These are phyloP conservation scores for Pecoramyces ruminantium DNA, from an alignment of 192 early-diverging fungal species.

Conservation along the genomic window DNA sequence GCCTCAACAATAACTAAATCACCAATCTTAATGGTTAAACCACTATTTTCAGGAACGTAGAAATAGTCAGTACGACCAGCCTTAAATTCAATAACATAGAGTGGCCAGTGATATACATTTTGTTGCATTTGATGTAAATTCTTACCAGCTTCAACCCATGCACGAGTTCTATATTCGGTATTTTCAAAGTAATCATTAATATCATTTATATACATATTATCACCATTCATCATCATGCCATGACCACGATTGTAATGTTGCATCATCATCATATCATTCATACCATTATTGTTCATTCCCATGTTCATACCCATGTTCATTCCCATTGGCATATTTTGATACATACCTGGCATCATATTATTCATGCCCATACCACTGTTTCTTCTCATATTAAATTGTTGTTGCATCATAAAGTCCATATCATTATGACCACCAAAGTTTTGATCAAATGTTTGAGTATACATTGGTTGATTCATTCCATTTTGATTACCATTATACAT, in stretches of 20 bases:
- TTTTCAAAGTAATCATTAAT: constrained; percentile 55
- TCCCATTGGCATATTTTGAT: not conserved
- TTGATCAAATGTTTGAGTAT: not conserved
- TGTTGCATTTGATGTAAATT: constrained; percentile 31
- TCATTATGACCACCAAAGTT: not conserved
- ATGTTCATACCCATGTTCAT: not conserved
- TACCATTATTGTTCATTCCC: not conserved
- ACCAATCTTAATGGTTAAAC: constrained; percentile 31
- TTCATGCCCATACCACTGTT: not conserved
- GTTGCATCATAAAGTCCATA: not conserved
- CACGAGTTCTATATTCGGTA: constrained; percentile 28
- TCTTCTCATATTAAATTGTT: not conserved
- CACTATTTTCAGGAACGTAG: constrained; percentile 35
- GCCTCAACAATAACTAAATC: constrained; percentile 78
- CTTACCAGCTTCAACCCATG: constrained; percentile 38
- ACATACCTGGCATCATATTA: not conserved
- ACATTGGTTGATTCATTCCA: not conserved
- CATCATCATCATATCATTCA: not conserved
- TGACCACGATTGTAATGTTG: not conserved
- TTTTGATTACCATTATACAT: not conserved
- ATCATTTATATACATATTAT: constrained; percentile 9
- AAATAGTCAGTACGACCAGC: constrained; percentile 71
- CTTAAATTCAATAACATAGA: constrained; percentile 79
- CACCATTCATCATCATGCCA: not conserved
- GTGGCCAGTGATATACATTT: constrained; percentile 20